These are phyloP conservation scores for Trichoderma atroviride DNA, from an alignment of 2,329 filamentous ascomycete genomes.

Conservation along the genomic window DNA sequence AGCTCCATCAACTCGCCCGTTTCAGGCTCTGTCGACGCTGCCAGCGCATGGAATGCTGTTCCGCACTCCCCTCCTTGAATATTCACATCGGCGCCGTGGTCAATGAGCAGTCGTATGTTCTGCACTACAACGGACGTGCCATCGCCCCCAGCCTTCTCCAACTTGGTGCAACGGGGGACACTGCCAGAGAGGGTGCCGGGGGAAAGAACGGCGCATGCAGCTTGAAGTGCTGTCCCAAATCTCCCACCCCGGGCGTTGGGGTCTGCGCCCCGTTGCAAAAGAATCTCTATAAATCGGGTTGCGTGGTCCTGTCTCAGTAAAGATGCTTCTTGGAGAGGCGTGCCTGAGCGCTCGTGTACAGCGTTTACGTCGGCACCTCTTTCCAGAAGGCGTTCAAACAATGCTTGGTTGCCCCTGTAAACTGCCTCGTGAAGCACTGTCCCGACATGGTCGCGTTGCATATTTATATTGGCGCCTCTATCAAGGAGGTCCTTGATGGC, in stretches of 20 bases:
- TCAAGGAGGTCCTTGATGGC: neutral
- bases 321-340: neutral
- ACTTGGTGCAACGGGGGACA: no score
- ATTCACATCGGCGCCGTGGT: conserved; percentile 12
- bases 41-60: neutral
- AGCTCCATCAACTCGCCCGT: neutral
- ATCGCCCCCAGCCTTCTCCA: no score
- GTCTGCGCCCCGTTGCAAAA: neutral
- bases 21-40: neutral
- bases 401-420: neutral
- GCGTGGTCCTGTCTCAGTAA: accelerated
- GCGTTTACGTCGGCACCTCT: neutral
- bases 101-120: neutral
- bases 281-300: neutral
- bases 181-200: no score
- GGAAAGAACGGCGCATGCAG: neutral
- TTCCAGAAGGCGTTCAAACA: neutral
- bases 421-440: neutral
- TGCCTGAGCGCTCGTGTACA: neutral
- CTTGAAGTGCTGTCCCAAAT: neutral
- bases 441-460: neutral
- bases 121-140: neutral
- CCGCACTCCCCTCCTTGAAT: neutral
- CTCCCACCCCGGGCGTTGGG: neutral
- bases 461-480: neutral